phyloP scores from a whole-genome alignment of 2,329 filamentous ascomycete species.

The Akanthomyces muscarius region DNA sequence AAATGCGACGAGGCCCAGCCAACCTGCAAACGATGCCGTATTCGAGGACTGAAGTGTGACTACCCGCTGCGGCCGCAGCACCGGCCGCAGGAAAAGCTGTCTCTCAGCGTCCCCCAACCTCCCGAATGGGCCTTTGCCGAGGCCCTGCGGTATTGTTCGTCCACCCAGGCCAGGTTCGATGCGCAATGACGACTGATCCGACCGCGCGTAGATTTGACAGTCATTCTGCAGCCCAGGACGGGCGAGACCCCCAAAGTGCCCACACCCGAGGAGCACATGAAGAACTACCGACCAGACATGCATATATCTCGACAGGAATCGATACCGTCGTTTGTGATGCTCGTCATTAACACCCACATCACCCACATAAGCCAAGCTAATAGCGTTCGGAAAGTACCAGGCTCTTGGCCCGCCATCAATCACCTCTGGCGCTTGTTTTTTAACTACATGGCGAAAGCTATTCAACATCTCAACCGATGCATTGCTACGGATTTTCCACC shows the following conservation, averaged over 20 bases:
- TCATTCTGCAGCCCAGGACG: background rate
- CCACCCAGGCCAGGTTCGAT: background rate
- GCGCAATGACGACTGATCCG: background rate
- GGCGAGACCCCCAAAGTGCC: background rate
- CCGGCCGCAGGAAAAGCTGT: background rate
- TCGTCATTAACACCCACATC: background rate
- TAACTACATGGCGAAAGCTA: background rate
- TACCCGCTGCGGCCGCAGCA: background rate
- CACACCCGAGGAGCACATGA: background rate
- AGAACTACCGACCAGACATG: background rate
- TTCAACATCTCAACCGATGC: background rate
- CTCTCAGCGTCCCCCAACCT: background rate
- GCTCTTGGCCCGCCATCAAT: background rate
- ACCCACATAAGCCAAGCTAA: background rate
- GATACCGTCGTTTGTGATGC: slow-evolving; percentile 5
- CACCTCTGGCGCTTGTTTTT: slow-evolving; percentile 6
- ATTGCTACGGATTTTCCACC: background rate
- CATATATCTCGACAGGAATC: slow-evolving; percentile 8
- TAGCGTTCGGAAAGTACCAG: background rate
- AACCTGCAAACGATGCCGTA: background rate
- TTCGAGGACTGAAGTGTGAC: background rate
- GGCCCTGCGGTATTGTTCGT: slow-evolving; percentile 4
- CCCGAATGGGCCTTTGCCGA: slow-evolving; percentile 7
- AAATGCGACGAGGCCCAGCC: slow-evolving; percentile 8
- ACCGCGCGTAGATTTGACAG: background rate